Base-by-base conservation (phyloP, 2,329 filamentous ascomycete species). In the Pseudogymnoascus sp. region DNA sequence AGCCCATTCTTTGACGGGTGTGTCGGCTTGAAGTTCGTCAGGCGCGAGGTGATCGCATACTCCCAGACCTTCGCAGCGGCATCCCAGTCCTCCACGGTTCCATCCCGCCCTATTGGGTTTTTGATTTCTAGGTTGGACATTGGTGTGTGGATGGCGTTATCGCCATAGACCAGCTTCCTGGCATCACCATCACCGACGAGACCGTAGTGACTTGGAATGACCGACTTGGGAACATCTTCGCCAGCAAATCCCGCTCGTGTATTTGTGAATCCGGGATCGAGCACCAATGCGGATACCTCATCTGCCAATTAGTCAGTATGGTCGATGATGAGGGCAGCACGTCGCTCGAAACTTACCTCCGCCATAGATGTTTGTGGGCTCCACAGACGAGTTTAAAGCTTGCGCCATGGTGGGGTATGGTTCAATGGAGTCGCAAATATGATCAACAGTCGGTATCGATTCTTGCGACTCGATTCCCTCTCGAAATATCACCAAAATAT, bases 81-180 rank as follows among this genome's bases (percentile, higher is more conserved):
- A 67, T 99, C 94, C 94, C 94, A 99, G 75, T 99, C 92, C 75
- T 97, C 91, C 58, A 99, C 94, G 60, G 92, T 84, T 71, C 91
- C 91, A 70, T 97, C 92, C 70, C 84, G 84, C 71, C 87, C 87
- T 84, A 96, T 95, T 67, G 96, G 94, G 77, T 97, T 97, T 75
- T 88, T 86, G 66, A 97, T 88, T 68, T 96, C 90, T 68, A 96
- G 82, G 64, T 87, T 83, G 61, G 84, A 80, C 66, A 87, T 84
- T 12, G 92, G 90, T 52, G 90, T 85, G 71, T 90, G 86, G 66
- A 97, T 87, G 67, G 88, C 87, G 75, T 97, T 93, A 74, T 99
- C 95, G 77, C 94, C 94, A 71, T 92, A 97, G 64, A 94, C 75
- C 33, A 81, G 76, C 66, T 81, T 80, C 62, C 86, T 80, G 69